phyloP scores from a whole-genome alignment of 73 alveolate genomes.

The Paramecium pentaurelia region DNA sequence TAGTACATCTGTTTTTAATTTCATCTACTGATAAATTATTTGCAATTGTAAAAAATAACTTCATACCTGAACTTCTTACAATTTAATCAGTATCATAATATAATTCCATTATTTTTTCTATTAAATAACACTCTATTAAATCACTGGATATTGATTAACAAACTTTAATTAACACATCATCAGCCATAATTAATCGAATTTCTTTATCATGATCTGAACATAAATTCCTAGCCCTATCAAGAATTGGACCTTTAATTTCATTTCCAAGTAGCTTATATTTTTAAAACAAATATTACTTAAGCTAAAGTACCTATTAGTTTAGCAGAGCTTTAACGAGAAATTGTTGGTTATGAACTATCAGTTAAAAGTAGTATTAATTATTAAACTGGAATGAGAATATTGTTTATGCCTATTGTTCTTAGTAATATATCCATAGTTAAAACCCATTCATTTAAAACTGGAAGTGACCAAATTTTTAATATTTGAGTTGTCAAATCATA shows the following conservation, averaged over 20 bases:
- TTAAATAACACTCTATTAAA: slow-evolving; percentile 30
- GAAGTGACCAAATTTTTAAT: slow-evolving; percentile 53
- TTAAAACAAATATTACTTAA: not conserved
- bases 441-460: slow-evolving; percentile 54
- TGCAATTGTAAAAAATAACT: slow-evolving; percentile 49
- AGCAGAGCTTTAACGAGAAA: slow-evolving; percentile 42
- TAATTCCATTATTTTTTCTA: slow-evolving; percentile 46
- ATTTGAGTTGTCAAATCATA: slow-evolving; percentile 28
- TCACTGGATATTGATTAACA: slow-evolving; percentile 40
- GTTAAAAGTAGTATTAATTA: slow-evolving; percentile 41
- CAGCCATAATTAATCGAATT: slow-evolving; percentile 55
- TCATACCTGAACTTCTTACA: slow-evolving; percentile 47
- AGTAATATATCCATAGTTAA: not conserved
- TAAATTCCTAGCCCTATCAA: slow-evolving; percentile 58
- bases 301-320: slow-evolving; percentile 48
- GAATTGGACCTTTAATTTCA: slow-evolving; percentile 52
- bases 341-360: slow-evolving; percentile 55
- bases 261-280: slow-evolving; percentile 4
- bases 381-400: not conserved
- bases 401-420: not conserved
- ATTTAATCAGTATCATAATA: slow-evolving; percentile 40
- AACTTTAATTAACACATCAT: slow-evolving; percentile 46
- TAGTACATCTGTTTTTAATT: slow-evolving; percentile 37
- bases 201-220: slow-evolving; percentile 58
- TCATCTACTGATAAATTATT: slow-evolving; percentile 49